Conservation (phyloP, 257 asterid genomes). For the Knoxia roxburghii region DNA sequence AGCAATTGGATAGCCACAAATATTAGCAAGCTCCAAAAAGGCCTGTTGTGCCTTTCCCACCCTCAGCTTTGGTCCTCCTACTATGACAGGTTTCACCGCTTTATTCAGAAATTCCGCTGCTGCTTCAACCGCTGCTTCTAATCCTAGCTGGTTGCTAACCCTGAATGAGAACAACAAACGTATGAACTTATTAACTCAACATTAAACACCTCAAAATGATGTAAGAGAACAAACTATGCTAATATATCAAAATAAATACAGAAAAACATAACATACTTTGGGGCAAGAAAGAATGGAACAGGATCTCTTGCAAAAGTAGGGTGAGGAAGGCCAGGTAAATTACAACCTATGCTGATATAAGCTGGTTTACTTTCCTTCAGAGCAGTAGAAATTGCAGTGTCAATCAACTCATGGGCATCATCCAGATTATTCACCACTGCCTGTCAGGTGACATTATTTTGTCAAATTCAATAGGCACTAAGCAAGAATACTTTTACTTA, state of each 20-base stretch:
- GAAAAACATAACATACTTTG: conserved; percentile 17
- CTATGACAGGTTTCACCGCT: conserved; percentile 28
- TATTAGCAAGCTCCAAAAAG: conserved; percentile 27
- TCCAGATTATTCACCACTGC: conserved; percentile 30
- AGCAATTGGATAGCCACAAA: conserved; percentile 24
- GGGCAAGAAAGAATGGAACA: conserved; percentile 29
- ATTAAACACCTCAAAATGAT: not conserved
- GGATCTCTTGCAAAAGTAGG: conserved; percentile 33
- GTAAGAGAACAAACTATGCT: not conserved
- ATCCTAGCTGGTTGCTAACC: conserved; percentile 29
- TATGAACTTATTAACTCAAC: not conserved
- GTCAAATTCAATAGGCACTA: not conserved
- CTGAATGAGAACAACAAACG: conserved; percentile 9
- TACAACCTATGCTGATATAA: conserved; percentile 32
- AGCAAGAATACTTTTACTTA: too few species aligned
- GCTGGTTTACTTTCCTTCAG: conserved; percentile 31
- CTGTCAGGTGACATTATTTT: conserved; percentile 16
- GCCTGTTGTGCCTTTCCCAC: conserved; percentile 26
- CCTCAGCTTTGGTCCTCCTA: conserved; percentile 32
- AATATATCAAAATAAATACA: not conserved
- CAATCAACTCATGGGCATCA: conserved; percentile 31
- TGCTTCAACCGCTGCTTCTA: conserved; percentile 34
- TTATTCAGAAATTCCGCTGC: conserved; percentile 28
- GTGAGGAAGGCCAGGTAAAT: conserved; percentile 26
- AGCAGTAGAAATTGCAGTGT: conserved; percentile 36